Base-by-base conservation (phyloP, 1,284 basidiomycete genomes). In the Apiotrichum laibachii region DNA sequence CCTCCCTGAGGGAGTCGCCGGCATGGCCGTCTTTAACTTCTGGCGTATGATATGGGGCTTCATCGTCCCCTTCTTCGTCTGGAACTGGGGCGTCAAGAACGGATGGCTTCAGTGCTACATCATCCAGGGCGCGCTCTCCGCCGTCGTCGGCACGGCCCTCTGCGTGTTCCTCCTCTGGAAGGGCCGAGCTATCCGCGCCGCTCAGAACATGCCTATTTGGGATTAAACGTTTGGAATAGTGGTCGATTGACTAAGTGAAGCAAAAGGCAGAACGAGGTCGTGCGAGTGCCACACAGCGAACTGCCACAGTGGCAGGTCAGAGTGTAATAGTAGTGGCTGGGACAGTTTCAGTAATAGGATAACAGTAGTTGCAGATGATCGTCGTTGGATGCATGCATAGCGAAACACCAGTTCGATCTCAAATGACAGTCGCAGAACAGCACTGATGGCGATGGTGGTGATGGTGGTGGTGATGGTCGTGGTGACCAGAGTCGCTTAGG, bases 31-130 rank as follows among this genome's bases (percentile, higher is more conserved):
- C 34, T 78, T 77, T 63, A 71, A 71, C 60, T 74, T 77, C 64
- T 72, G 72, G 69, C 77, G 76, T 66, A 70, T 69, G 56, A 67
- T 72, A 16, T 73, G 75, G 66, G 74, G 73, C 31, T 79, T 79
- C 43, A 68, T 67, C 0, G 69, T 74, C 16, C 67, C 75, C 11
- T 77, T 76, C 65, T 78, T 73, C 56, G 70, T 71, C 11, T 67
- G 69, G 35, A 62, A 64, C 46, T 77, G 75, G 75, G 70, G 68
- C 15, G 60, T 61, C 12, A 57, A 61, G 31, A 33, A 64, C 31
- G 67, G 65, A 42, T 73, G 71, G 47, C 56, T 67, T 11, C 59
- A 57, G 37, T 63, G 67, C 10, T 78, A 69, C 53, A 59, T 68
- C 15, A 61, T 66, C 4, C 71, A 75, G 62, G 77, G 72, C 15